Evolutionary conservation across 129 eudicot species (phyloP), one percentile per base, ranked within the genome.

Genomic region (Tagetes patula): DNA sequence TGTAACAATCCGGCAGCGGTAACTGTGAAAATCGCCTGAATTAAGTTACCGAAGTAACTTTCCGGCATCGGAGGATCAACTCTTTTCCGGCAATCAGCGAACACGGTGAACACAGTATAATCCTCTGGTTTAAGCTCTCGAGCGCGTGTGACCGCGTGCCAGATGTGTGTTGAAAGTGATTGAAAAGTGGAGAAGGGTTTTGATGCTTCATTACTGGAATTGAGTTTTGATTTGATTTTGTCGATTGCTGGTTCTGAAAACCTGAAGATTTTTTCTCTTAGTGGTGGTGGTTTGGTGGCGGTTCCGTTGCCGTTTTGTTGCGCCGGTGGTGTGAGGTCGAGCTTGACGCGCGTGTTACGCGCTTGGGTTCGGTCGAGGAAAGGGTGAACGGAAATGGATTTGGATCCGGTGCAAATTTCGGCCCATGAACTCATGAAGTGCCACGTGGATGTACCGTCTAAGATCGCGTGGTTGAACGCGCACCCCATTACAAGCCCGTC

Each of bases 381-480:
- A 13, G 99, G 99, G 8, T 72, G 80, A 75, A 80, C 80, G 3
- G 91, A 71, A 20, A 88, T 59, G 70, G 97, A 63, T 33, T 83
- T 75, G 85, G 97, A 75, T 34, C 99, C 99, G 48, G 62, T 77
- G 82, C 93, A 87, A n/a, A 88, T 83, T 58, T 83, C 77, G 84
- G 99, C 96, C 99, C 99, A 94, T 5, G 93, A 84, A 71, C 80
- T 90, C 99, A 94, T 90, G 84, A 94, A 94, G 83, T 94, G 99
- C 99, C 99, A 94, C 54, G 97, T 90, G 77, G 99, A 86, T 58
- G 99, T 86, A 3, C 99, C 99, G 27, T 94, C 99, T 39, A 94
- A 79, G 60, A 94, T 84, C 0, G 97, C 96, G 43, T 94, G 99
- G 80, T 94, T 94, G 79, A 94, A 94, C 3, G 99, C 96, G 11